Evolutionary conservation across 2,329 filamentous ascomycete genomes (phyloP).

Genomic region (Amphichorda felina): DNA sequence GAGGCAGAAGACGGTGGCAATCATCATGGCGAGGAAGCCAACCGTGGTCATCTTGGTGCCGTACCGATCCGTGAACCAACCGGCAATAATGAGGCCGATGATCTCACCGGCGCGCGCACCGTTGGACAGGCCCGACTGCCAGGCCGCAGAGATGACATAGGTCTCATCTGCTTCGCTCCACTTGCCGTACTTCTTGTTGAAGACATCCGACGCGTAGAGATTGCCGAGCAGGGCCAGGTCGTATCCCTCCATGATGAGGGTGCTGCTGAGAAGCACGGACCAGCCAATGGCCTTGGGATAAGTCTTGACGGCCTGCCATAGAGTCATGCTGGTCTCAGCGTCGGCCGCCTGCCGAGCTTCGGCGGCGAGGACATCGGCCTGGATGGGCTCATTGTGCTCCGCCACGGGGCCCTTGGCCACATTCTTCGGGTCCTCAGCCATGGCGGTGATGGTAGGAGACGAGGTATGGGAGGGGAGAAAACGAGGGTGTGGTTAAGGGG

Average conservation of each 20-base stretch:
- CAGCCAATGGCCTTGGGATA: slow-evolving; percentile 36
- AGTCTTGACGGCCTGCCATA: slow-evolving; percentile 24
- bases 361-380: slow-evolving; percentile 13
- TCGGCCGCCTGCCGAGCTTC: slow-evolving; percentile 28
- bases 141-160: slow-evolving; percentile 37
- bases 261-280: slow-evolving; percentile 31
- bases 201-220: slow-evolving; percentile 33
- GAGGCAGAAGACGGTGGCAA: slow-evolving; percentile 37
- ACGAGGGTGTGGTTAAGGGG: no score
- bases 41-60: slow-evolving; percentile 40
- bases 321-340: slow-evolving; percentile 27
- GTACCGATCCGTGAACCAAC: slow-evolving; percentile 35
- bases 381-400: slow-evolving; percentile 12
- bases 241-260: slow-evolving; percentile 39
- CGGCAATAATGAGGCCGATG: slow-evolving; percentile 40
- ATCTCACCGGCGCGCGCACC: slow-evolving; percentile 42
- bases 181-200: slow-evolving; percentile 32
- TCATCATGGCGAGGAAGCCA: slow-evolving; percentile 30
- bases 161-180: slow-evolving; percentile 18
- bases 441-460: not conserved
- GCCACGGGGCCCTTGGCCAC: not conserved
- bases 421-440: not conserved
- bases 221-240: slow-evolving; percentile 36
- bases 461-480: not conserved
- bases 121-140: slow-evolving; percentile 45